Base-by-base conservation (phyloP, 495 filamentous ascomycete genomes). In the Xylona heveae region DNA sequence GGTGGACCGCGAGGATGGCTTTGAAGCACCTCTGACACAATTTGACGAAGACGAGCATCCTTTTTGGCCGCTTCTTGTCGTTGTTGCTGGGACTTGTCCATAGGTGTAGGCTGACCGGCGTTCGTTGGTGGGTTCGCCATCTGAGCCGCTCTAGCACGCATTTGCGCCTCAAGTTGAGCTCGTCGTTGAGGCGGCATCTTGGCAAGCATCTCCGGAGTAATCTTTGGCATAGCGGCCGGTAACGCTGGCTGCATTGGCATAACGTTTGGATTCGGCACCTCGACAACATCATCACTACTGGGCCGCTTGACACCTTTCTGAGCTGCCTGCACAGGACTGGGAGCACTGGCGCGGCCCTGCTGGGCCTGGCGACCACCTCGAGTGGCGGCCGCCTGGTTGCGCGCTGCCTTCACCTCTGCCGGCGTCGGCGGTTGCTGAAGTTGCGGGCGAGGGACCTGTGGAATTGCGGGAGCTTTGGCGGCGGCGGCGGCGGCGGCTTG, bases 331-430 rank as follows among this genome's bases (percentile, higher is more conserved):
- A 13, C 13, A 25, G 23, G 23, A 8, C 23, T 13, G 13, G 8
- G 23, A n/a, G n/a, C n/a, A 13, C 13, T 25, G 19, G 3, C 8
- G 3, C 23, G 23, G 7, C 7, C 23, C 23, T 25, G 23, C n/a
- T 7, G n/a, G 7, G 7, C 23, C 7, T 7, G 23, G 7, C 23
- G 23, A 7, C 7, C 23, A 7, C 23, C 23, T 7, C 23, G 23
- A 25, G 23, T n/a, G 23, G 23, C 23, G 23, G 40, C 51, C 19
- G 41, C 30, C 18, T 47, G 42, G 10, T 50, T 48, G 2, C 8
- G 13, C 26, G 43, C 37, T 3, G 53, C 36, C 14, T 45, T 36
- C 20, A 38, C 42, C 30, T 52, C 49, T 0, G 45, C 51, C n/a
- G 40, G 31, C 28, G 31, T 13, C 19, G 5, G 30, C 20, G 33